Base-by-base conservation (phyloP, 2,329 filamentous ascomycete genomes). In the Dactylellina drechsleri region DNA sequence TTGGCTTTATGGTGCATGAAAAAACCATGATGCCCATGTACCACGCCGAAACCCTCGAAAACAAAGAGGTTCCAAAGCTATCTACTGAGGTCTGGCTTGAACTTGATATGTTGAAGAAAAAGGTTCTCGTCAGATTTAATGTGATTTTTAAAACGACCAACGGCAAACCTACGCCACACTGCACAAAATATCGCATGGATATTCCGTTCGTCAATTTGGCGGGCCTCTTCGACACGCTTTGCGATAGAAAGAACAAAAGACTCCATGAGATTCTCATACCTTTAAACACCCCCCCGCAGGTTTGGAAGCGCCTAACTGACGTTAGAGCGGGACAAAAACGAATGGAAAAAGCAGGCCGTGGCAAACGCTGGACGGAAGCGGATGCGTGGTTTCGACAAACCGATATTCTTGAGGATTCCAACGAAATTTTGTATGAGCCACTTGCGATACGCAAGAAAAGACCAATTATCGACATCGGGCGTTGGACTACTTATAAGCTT, bases 311-410 rank as follows among this genome's bases (percentile, higher is more conserved):
- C 68, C 72, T 79, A 16, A 56, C 76, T 15, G 77, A 82, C 20
- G 75, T 80, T 5, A 62, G 76, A 13, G 1, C 85, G 87, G 76
- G 80, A 82, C 5, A 79, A 81, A 10, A 28, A 28, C 3, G 26
- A 28, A 79, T 80, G 10, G 79, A 81, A 57, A 77, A 80, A 13
- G 79, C 26, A 28, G 26, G 26, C 26, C 61, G n/a, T 50, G 45
- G 13, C 26, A 28, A 28, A 28, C 70, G 57, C 43, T 91, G 88
- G 89, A 84, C 81, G 53, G 85, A 87, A 20, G 83, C 83, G 73
- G 84, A 87, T 76, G 82, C 84, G 0, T 91, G 88, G 88, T 87
- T 84, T 67, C 85, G 90, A 18, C 88, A 90, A 77, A 90, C 89
- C 0, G 85, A 88, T 76, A 85, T 91, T 23, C 83, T 86, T n/a